phyloP scores from a whole-genome alignment of 805 yeast genomes.

The Candida morakotiae region DNA sequence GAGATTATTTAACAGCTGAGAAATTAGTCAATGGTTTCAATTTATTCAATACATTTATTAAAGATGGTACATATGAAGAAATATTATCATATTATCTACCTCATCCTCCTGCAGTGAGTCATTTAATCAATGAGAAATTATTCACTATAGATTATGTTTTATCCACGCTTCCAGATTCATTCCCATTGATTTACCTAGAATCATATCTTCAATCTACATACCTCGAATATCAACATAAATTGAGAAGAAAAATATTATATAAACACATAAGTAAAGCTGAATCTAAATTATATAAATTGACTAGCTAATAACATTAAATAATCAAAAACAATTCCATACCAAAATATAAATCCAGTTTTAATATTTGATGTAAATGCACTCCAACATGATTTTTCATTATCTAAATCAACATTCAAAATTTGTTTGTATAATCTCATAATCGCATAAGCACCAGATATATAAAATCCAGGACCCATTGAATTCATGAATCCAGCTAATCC shows the following conservation, averaged over 20 bases:
- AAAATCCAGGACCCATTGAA: slow-evolving; percentile 86
- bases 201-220: slow-evolving; percentile 21
- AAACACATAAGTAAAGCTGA: slow-evolving; percentile 30
- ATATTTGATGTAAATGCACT: slow-evolving; percentile 72
- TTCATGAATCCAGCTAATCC: slow-evolving; percentile 67
- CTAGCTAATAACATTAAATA: slow-evolving; percentile 52
- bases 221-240: slow-evolving; percentile 16
- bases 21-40: slow-evolving; percentile 15
- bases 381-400: slow-evolving; percentile 82
- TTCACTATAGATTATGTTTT: neutral
- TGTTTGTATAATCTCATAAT: slow-evolving; percentile 63
- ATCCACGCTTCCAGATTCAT: slow-evolving; percentile 20
- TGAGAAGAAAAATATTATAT: slow-evolving; percentile 14
- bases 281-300: slow-evolving; percentile 17
- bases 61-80: slow-evolving; percentile 12
- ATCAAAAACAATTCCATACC: slow-evolving; percentile 64
- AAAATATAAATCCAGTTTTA: slow-evolving; percentile 65
- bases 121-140: slow-evolving; percentile 1
- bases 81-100: slow-evolving; percentile 1
- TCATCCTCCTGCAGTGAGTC: neutral
- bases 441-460: slow-evolving; percentile 61
- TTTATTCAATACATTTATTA: slow-evolving; percentile 1
- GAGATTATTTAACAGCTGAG: slow-evolving; percentile 35
- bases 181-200: slow-evolving; percentile 19
- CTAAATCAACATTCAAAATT: slow-evolving; percentile 72